Base-by-base conservation (phyloP, 805 yeast species). In the Hanseniaspora jakobsenii region DNA sequence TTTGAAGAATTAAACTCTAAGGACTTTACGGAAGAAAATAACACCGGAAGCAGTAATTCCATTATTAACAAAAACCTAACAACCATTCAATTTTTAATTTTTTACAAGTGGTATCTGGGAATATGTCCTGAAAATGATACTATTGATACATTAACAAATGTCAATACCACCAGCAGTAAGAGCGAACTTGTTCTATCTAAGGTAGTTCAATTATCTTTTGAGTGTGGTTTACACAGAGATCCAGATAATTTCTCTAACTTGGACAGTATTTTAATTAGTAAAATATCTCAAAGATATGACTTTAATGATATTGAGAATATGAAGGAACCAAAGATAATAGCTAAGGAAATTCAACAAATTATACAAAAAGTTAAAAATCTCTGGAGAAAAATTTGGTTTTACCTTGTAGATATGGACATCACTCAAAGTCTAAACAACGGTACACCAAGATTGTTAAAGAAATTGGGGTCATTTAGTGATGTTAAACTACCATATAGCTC, bases 221-320 rank as follows among this genome's bases (percentile, higher is more conserved):
- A 78, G 30, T 67, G 78, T 50, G 87, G 86, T 0, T 55, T 79
- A 21, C 78, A 79, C 55, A 66, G 85, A 51, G 86, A 79, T 50
- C 85, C 86, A 0, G 69, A 66, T 36, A 63, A 64, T 31, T 73
- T 74, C 51, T 66, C 69, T 12, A 68, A 66, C 48, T 58, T 66
- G 40, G 62, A 60, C 24, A 55, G 56, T 8, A 55, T 44, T 36
- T 35, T 38, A 6, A 23, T 36, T 38, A 31, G 28, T 19, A 31
- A 21, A 13, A 38, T 28, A 4, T 19, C 31, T 19, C 7, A 27
- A 13, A 16, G n/a, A n/a, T 34, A 24, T 13, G 44, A 42, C 29
- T 16, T 44, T 9, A 47, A 32, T 21, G 46, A 43, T 13, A 26
- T 40, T n/a, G 35, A 37, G 2, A 26, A 48, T 19, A 7, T 24